A percentile compares a stretch with the other conserved stretches of the same genome.
These are phyloP conservation scores for Taphrina pruni DNA, from an alignment of 1,139 yeast genomes.

Conservation along the genomic window DNA sequence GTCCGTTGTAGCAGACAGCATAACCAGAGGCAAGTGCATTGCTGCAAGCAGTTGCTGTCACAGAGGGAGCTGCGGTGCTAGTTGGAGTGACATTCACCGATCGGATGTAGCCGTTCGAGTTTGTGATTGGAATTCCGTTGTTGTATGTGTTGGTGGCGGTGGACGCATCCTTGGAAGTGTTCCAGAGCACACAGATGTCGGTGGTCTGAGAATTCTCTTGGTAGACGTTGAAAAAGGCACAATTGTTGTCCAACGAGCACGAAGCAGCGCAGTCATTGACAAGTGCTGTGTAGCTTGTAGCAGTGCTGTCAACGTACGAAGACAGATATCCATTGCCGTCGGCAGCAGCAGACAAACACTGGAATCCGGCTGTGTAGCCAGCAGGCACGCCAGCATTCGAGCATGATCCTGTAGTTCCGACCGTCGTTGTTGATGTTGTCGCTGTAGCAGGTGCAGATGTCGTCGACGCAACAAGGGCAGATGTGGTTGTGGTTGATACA, in stretches of 20 bases:
- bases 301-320: conserved; percentile 1
- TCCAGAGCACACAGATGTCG: conserved; percentile 23
- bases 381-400: not conserved
- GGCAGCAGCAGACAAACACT: conserved; percentile 6
- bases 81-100: not conserved
- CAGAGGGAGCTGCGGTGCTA: not conserved
- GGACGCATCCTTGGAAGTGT: not conserved
- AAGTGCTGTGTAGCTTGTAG: not conserved
- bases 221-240: conserved; percentile 22
- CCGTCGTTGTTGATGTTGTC: not conserved
- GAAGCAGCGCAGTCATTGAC: conserved; percentile 9
- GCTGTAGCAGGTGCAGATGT: not conserved
- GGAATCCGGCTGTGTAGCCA: not conserved
- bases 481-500: not conserved
- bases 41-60: conserved; percentile 13
- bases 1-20: conserved; percentile 14
- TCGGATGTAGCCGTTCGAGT: conserved; percentile 6
- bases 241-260: not conserved
- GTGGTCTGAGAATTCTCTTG: not conserved
- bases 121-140: conserved; percentile 2
- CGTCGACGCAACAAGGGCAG: not conserved
- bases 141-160: conserved; percentile 16
- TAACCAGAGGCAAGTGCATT: conserved; percentile 16
- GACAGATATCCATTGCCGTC: conserved; percentile 10
- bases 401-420: conserved; percentile 1